Evolutionary conservation across 352 stramenopile genomes (phyloP).

Genomic region (Globisporangium radiosum): DNA sequence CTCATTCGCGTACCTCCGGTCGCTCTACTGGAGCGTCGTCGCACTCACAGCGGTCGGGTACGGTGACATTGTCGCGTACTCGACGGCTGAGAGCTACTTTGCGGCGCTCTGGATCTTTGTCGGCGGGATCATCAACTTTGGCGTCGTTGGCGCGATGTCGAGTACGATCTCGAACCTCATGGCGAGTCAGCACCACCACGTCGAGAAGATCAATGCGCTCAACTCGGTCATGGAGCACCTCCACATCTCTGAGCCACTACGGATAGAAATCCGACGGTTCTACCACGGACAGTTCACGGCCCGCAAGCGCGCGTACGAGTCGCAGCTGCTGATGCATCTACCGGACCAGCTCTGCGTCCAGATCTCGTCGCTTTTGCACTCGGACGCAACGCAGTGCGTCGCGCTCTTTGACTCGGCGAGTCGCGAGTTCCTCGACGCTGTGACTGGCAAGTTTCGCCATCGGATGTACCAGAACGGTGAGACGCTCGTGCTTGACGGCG

Average conservation of each 20-base stretch:
- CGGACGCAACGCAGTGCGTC: slow-evolving; percentile 47
- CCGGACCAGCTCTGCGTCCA: slow-evolving; percentile 70
- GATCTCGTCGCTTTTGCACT: slow-evolving; percentile 66
- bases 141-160: slow-evolving; percentile 71
- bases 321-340: slow-evolving; percentile 51
- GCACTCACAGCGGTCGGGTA: slow-evolving; percentile 68
- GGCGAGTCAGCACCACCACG: slow-evolving; percentile 47
- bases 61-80: slow-evolving; percentile 68
- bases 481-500: slow-evolving; percentile 56
- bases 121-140: slow-evolving; percentile 73
- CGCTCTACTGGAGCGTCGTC: slow-evolving; percentile 72
- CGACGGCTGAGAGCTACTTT: slow-evolving; percentile 64
- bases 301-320: slow-evolving; percentile 65
- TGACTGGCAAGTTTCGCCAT: slow-evolving; percentile 75
- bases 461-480: slow-evolving; percentile 68
- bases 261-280: slow-evolving; percentile 59
- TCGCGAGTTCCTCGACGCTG: slow-evolving; percentile 68
- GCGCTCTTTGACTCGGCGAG: slow-evolving; percentile 52
- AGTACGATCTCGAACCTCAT: slow-evolving; percentile 71
- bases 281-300: slow-evolving; percentile 62
- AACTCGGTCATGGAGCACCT: slow-evolving; percentile 61
- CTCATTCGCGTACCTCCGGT: slow-evolving; percentile 61
- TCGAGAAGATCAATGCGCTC: slow-evolving; percentile 63
- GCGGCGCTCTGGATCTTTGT: slow-evolving; percentile 73
- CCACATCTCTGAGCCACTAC: slow-evolving; percentile 42